phyloP scores from a whole-genome alignment of 129 eudicot genomes.

The Tagetes patula region DNA sequence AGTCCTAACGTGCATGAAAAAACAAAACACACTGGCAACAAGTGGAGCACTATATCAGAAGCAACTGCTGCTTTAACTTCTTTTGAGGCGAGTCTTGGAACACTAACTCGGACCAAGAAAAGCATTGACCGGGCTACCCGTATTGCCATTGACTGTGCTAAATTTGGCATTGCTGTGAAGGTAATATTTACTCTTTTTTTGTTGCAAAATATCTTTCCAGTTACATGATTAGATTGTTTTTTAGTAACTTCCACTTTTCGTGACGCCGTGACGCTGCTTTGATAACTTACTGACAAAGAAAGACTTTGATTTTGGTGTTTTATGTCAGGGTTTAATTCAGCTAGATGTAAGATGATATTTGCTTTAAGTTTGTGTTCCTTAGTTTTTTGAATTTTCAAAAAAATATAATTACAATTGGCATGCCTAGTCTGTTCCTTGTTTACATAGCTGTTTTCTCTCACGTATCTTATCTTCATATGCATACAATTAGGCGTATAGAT shows the following conservation, averaged over 20 bases:
- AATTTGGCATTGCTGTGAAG: constrained; percentile 80
- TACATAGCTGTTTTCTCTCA: background rate
- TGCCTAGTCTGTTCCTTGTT: background rate
- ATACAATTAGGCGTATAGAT: background rate
- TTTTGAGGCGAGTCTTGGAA: constrained; percentile 63
- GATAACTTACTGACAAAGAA: background rate
- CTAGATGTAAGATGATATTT: background rate
- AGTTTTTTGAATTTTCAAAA: background rate
- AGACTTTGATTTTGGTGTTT: background rate
- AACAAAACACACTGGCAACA: constrained; percentile 41
- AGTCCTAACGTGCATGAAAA: constrained; percentile 50
- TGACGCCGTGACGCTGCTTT: background rate
- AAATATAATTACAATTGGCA: background rate
- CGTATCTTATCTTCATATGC: background rate
- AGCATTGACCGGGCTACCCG: constrained; percentile 90
- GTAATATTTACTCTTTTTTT: constrained; percentile 28
- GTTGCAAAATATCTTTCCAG: background rate
- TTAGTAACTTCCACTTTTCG: background rate
- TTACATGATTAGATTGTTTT: background rate
- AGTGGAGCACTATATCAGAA: constrained; percentile 55
- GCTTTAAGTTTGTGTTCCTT: background rate
- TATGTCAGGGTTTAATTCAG: background rate
- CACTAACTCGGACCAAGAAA: constrained; percentile 84
- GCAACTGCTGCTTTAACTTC: constrained; percentile 59
- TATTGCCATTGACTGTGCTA: constrained; percentile 91